Base-by-base conservation (phyloP, 1,284 basidiomycete species). In the Microbotryomycetes sp. region DNA sequence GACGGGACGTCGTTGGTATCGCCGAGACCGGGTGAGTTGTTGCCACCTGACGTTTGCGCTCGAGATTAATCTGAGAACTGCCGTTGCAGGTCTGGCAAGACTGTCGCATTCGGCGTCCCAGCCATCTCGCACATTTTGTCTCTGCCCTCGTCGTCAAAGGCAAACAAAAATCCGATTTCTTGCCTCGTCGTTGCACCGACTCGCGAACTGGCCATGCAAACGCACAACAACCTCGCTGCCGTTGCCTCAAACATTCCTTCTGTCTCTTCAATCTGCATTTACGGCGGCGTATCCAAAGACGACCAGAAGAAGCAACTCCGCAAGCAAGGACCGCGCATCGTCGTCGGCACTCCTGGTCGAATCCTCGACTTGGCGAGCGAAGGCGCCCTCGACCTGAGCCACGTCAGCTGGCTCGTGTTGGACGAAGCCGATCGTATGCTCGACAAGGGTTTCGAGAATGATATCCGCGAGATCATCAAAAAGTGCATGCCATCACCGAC, bases 381-480 rank as follows among this genome's bases (percentile, higher is more conserved):
- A 54, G 90, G 90, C 30, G 85, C 80, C 45, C 86, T 91, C 65
- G 88, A 91, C 75, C 78, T 97, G 31, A 87, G 55, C 66, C 86
- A 88, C 46, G 91, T 97, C 27, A 81, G 85, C 54, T 97, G 93
- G 79, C 80, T 97, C 18, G 94, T 97, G 0, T 79, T 99, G 46
- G 96, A 99, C 73, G 94, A 99, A 77, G 94, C 94, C 2, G 94
- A 99, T 77, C 83, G 94, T 51, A 97, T 98, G 94, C 80, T 99
- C 52, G 96, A 98, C 76, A 92, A 89, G 72, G 96, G 96, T 0
- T 99, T 99, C 76, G 96, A 99, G 78, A 96, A 97, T 71, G 96
- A 98, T 75, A 97, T 98, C 67, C 82, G 91, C 53, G 83, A 82
- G 60, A 98, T 99, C 72, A 93, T 98, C 65, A 85, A 83, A 7